Base-by-base conservation (phyloP, 441 rosid species). In the Pelargonium exstipulatum region DNA sequence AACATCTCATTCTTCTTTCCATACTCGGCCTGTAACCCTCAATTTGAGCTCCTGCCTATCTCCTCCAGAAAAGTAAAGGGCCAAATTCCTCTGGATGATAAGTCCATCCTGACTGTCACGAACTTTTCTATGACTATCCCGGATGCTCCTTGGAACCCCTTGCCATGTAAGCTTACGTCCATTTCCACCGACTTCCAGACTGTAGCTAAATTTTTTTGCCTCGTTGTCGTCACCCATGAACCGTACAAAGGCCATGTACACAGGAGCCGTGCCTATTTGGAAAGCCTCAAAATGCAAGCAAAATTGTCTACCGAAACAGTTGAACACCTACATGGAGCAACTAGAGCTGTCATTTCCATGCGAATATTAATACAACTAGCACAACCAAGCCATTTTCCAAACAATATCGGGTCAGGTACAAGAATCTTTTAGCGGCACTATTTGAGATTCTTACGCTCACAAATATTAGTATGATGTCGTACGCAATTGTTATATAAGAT, bases 271-370 rank as follows among this genome's bases (percentile, higher is more conserved):
- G 40, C 93, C 96, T 0, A 91, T 81, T 65, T 83, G 93, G 74
- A 88, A 89, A 2, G 94, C 97, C 85, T 91, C 97, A 18, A 91
- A 91, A 73, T 91, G 96, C 72, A 91, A 82, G 66, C 97, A 91
- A 75, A 91, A 91, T 45, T 91, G 92, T 64, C 88, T 70, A 5
- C 92, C 96, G 5, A 86, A 91, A 77, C 96, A 89, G 79, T 87
- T 88, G 81, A 88, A 88, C 85, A 55, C 62, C 62, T 55, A 10
- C 29, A 55, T 2, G 22, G 18, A 14, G 8, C 3, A 7, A 9
- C 26, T 55, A 12, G 9, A 17, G 2, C 18, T 7, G 24, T 55
- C 62, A 55, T 18, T 18, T 17, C 8, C 26, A 53, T 9, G 2
- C 61, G 17, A 53, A 53, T 17, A 17, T 53, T 53, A 53, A 14